Evolutionary conservation across 345 rosid species (phyloP).

Genomic region (Euphorbia lathyris): DNA sequence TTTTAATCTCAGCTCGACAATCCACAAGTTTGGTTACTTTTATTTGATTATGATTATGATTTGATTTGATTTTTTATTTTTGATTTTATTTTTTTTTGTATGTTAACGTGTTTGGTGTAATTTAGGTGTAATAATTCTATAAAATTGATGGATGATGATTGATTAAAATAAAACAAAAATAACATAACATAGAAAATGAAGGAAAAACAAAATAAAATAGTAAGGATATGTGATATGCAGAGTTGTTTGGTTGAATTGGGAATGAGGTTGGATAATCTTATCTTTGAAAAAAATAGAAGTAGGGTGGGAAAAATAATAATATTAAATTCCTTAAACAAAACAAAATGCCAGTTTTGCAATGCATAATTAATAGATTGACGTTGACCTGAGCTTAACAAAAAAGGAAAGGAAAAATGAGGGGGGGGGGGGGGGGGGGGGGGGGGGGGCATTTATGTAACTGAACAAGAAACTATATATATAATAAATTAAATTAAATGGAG

Average conservation of each 20-base stretch:
- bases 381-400: constrained; percentile 17
- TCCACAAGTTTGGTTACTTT: no score
- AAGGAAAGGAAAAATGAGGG: background rate
- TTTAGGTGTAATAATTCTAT: constrained; percentile 3
- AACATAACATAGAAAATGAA: background rate
- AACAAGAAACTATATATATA: background rate
- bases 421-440: constrained; percentile 16
- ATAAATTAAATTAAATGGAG: no score
- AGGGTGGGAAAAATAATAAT: no score
- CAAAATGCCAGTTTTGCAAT: constrained; percentile 18
- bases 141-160: no score
- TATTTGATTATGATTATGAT: no score
- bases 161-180: no score
- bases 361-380: constrained; percentile 4
- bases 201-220: no score
- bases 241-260: no score
- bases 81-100: constrained; percentile 3
- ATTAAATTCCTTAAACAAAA: constrained; percentile 7
- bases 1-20: no score
- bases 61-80: background rate
- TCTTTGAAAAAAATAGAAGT: background rate
- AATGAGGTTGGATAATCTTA: no score
- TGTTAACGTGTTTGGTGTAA: constrained; percentile 32
- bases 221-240: no score
- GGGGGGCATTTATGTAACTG: constrained; percentile 17